Evolutionary conservation across 2,329 filamentous ascomycete genomes (phyloP), one percentile per base, ranked within the genome.

Genomic region (Dactylonectria macrodidyma): DNA sequence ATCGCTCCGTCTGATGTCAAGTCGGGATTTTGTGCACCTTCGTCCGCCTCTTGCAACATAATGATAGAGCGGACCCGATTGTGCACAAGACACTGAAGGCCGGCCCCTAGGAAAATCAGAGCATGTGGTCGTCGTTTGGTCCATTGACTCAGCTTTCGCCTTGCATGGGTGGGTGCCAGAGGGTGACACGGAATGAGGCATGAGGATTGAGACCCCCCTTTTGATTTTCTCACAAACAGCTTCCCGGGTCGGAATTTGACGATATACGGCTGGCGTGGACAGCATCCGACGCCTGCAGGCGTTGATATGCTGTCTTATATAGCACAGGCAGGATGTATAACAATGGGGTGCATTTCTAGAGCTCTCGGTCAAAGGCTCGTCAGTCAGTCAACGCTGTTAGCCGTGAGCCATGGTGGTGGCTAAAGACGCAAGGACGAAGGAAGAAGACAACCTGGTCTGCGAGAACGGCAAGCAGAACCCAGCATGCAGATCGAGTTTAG

Each of bases 401-500:
- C 16, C 41, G 41, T 8, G 41, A 14, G 14, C 7, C 41, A 44
- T 44, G 14, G 41, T n/a, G 8, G 41, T 44, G 41, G 41, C 38
- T 5, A n/a, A n/a, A 14, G 38, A 44, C 8, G n/a, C 14, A n/a
- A 8, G 41, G 41, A 44, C 41, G 16, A 44, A 8, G 41, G 41
- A 44, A 7, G 16, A 44, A 44, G 16, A 44, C 50, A 52, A 52
- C 16, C 22, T 48, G 50, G 47, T 24, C 56, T 60, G 41, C 52
- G 10, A 26, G 22, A 66, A 41, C 63, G 50, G 63, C 11, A n/a
- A 59, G 30, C 47, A 63, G 34, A 38, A 51, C n/a, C 41, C 33
- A 56, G 55, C 50, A 30, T 67, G 73, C 66, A 72, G 73, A 75
- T 75, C 71, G 70, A 70, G 67, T 65, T 59, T 61, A 68, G 48